These are phyloP conservation scores for Albugo laibachii DNA, from an alignment of 352 stramenopile species.

Conservation along the genomic window DNA sequence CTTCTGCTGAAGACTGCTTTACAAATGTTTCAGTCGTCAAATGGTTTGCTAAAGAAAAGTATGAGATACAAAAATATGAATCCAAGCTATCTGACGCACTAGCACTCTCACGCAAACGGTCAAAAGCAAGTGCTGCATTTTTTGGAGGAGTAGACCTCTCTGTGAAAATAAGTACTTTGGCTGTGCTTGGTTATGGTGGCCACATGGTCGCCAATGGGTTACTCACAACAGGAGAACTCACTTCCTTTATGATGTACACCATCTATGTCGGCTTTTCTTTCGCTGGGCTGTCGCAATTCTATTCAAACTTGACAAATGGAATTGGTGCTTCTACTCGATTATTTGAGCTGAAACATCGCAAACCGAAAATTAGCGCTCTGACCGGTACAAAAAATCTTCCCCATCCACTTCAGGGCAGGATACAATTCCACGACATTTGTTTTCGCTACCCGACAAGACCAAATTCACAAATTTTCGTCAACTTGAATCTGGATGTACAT, in stretches of 20 bases:
- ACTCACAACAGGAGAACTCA: slow-evolving; percentile 81
- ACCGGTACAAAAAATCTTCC: slow-evolving; percentile 12
- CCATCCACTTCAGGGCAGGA: slow-evolving; percentile 21
- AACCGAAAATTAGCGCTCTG: slow-evolving; percentile 31
- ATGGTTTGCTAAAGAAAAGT: slow-evolving; percentile 67
- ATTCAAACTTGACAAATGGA: slow-evolving; percentile 82
- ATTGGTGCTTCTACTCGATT: slow-evolving; percentile 76
- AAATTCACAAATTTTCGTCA: slow-evolving; percentile 4
- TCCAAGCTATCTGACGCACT: slow-evolving; percentile 43
- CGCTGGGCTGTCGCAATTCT: slow-evolving; percentile 81
- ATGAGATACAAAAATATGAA: slow-evolving; percentile 40
- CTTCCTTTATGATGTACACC: slow-evolving; percentile 87
- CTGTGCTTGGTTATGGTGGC: slow-evolving; percentile 82
- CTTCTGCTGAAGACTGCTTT: slow-evolving; percentile 86
- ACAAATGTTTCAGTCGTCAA: slow-evolving; percentile 84
- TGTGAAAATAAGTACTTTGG: slow-evolving; percentile 79
- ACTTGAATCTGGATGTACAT: slow-evolving; percentile 3
- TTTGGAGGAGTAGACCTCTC: slow-evolving; percentile 69
- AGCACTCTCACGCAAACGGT: slow-evolving; percentile 37
- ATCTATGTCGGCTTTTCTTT: slow-evolving; percentile 82
- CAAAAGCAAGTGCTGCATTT: slow-evolving; percentile 61
- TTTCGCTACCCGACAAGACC: slow-evolving; percentile 6
- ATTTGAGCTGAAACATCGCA: slow-evolving; percentile 81
- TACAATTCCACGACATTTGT: slow-evolving; percentile 27
- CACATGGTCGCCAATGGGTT: slow-evolving; percentile 71